Conservation (phyloP, 306 rosid species). For the apple (Malus domestica) region DNA sequence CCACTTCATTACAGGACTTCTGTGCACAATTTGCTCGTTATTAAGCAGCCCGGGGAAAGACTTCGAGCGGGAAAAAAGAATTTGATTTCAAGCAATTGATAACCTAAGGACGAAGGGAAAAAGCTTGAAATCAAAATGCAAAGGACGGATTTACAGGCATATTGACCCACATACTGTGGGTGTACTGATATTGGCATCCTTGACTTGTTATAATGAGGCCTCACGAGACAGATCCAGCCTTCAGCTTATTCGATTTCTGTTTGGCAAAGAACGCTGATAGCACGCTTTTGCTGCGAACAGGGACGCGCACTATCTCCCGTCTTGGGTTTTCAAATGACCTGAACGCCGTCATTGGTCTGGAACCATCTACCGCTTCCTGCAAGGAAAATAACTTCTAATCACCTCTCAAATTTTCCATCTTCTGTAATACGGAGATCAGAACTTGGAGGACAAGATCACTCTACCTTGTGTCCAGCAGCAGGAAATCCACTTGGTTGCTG, state of each 20-base stretch:
- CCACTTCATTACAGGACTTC: slow-evolving; percentile 11
- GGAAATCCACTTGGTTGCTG: slow-evolving; percentile 50
- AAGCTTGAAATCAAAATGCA: slow-evolving; percentile 3
- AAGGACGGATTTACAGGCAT: slow-evolving; percentile 8
- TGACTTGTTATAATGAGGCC: slow-evolving; percentile 7
- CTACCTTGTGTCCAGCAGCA: slow-evolving; percentile 45
- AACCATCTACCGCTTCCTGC: slow-evolving; percentile 60
- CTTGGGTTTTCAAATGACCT: slow-evolving; percentile 65
- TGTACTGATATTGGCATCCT: slow-evolving; percentile 15
- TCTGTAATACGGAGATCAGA: background rate
- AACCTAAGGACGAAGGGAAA: slow-evolving; percentile 4
- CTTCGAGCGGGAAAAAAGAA: slow-evolving; percentile 3
- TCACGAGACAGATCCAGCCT: slow-evolving; percentile 48
- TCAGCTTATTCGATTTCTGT: slow-evolving; percentile 45
- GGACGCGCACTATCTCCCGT: slow-evolving; percentile 34
- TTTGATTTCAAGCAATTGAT: slow-evolving; percentile 12
- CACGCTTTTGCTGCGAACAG: slow-evolving; percentile 78
- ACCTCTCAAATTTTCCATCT: slow-evolving; percentile 13
- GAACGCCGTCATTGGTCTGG: slow-evolving; percentile 41
- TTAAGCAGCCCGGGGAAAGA: slow-evolving; percentile 28
- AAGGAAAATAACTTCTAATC: background rate
- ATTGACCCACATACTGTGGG: slow-evolving; percentile 11
- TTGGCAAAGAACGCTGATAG: slow-evolving; percentile 75
- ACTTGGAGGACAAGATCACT: background rate
- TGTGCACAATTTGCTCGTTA: slow-evolving; percentile 36